phyloP scores from a whole-genome alignment of 163 green algal genomes.

The Smithsoniella earleae region DNA sequence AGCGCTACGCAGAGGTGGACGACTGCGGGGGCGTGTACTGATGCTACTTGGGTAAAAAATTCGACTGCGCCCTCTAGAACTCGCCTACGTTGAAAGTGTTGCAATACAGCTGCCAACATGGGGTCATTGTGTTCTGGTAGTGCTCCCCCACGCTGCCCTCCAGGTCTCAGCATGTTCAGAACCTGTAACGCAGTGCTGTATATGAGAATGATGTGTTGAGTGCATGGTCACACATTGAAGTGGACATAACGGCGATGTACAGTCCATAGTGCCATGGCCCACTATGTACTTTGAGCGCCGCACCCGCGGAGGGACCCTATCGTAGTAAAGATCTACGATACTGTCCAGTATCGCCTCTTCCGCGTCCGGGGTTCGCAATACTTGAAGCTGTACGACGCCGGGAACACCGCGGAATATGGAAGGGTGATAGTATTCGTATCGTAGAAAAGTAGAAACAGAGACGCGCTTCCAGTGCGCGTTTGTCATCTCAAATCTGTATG shows the following conservation, averaged over 20 bases:
- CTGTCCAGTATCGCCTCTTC: conserved; percentile 22
- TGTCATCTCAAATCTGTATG: conserved; percentile 24
- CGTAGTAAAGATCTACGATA: conserved; percentile 27
- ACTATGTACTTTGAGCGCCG: no score
- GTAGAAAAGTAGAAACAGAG: conserved; percentile 15
- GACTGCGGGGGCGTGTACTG: conserved; percentile 16
- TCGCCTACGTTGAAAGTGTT: conserved; percentile 19
- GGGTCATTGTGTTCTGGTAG: conserved; percentile 26
- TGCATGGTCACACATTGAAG: no score
- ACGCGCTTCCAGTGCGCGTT: conserved; percentile 19
- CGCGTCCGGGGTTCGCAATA: conserved; percentile 1
- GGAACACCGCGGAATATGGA: conserved; percentile 1
- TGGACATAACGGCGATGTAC: no score
- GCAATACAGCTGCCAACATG: conserved; percentile 15
- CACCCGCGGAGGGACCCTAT: conserved; percentile 7
- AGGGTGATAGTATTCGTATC: conserved; percentile 27
- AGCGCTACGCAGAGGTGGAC: conserved; percentile 17
- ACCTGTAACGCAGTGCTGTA: conserved; percentile 20
- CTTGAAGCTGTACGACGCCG: conserved; percentile 10
- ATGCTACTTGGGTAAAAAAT: conserved; percentile 30
- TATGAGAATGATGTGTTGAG: no score
- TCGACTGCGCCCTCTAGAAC: conserved; percentile 21
- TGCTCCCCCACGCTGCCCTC: conserved; percentile 6
- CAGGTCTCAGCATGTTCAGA: conserved; percentile 9
- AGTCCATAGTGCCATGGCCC: no score